phyloP scores from a whole-genome alignment of 176 grass and related monocot species.

The Otatea glauca region DNA sequence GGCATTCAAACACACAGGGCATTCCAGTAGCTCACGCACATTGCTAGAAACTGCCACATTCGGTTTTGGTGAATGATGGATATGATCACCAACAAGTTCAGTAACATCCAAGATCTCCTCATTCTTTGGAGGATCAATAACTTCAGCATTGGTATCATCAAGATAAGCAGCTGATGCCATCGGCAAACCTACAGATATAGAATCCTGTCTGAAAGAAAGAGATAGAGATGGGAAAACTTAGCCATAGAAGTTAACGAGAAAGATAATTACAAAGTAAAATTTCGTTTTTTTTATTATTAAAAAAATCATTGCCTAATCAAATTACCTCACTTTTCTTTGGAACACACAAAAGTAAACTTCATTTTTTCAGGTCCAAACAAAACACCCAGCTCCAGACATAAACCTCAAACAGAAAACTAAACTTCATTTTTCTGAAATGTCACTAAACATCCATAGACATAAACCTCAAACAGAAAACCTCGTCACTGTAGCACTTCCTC shows the following conservation, averaged over 20 bases:
- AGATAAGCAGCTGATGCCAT: slow-evolving; percentile 78
- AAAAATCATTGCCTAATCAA: slow-evolving; percentile 11
- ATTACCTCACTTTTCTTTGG: background rate
- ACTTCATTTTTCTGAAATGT: slow-evolving; percentile 1
- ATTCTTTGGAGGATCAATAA: slow-evolving; percentile 71
- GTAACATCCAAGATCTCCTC: slow-evolving; percentile 75
- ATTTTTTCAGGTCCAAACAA: slow-evolving; percentile 7
- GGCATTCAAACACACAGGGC: slow-evolving; percentile 90
- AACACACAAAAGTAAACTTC: background rate
- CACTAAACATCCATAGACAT: background rate
- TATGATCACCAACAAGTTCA: slow-evolving; percentile 71
- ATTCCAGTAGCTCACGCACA: slow-evolving; percentile 87
- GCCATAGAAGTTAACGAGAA: background rate
- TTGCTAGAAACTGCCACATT: slow-evolving; percentile 77
- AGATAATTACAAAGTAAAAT: background rate
- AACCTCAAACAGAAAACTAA: background rate
- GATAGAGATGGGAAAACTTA: slow-evolving; percentile 1
- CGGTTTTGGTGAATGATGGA: slow-evolving; percentile 69
- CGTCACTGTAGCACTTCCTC: background rate
- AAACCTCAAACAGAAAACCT: background rate
- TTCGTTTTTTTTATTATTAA: background rate
- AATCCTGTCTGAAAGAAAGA: slow-evolving; percentile 26
- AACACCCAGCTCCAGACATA: background rate
- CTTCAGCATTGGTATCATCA: slow-evolving; percentile 72
- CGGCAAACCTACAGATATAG: slow-evolving; percentile 24